Evolutionary conservation across 306 rosid species (phyloP), one percentile per base, ranked within the genome.

Genomic region (Casuarina glauca): DNA sequence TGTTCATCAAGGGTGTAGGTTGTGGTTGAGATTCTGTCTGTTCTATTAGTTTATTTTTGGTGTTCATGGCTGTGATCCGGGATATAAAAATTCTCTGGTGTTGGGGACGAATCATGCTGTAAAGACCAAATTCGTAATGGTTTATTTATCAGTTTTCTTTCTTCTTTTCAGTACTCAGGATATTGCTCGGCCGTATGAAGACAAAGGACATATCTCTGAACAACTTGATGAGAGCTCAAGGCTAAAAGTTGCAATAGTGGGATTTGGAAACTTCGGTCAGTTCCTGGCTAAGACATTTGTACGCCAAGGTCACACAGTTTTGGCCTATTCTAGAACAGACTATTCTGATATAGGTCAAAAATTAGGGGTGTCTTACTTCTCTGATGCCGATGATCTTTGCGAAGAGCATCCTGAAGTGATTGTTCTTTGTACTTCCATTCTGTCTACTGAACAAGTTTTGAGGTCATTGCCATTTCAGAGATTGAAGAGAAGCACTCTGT

Each of bases 371-470:
- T 79, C 84, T 15, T 91, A 83, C 89, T 94, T 91, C 66, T 81
- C 82, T 16, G 88, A 89, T 48, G 84, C 82, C 0, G 91, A 94
- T 50, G 96, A 91, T 89, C 89, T 93, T 51, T 93, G 93, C 58
- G 98, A 93, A 83, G 93, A 91, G 72, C 98, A 94, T 71, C 98
- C 98, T 7, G 98, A 90, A 42, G 98, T 94, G 73, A 87, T 94
- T 68, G 83, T 94, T 36, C 82, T 94, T 49, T 94, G 98, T 81
- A 86, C 96, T 70, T 94, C 98, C 19, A 94, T 94, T 85, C 91
- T 92, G 58, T 94, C 97, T 15, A 91, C 98, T 0, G 90, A 87
- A 74, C 79, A 86, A 82, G 96, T 93, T 87, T 80, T 93, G 58
- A 89, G 60, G 51, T 94, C 96, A 48, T 81, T 94, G 72, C 97